Base-by-base conservation (phyloP, 495 filamentous ascomycete species). In the Hypoxylon fragiforme region DNA sequence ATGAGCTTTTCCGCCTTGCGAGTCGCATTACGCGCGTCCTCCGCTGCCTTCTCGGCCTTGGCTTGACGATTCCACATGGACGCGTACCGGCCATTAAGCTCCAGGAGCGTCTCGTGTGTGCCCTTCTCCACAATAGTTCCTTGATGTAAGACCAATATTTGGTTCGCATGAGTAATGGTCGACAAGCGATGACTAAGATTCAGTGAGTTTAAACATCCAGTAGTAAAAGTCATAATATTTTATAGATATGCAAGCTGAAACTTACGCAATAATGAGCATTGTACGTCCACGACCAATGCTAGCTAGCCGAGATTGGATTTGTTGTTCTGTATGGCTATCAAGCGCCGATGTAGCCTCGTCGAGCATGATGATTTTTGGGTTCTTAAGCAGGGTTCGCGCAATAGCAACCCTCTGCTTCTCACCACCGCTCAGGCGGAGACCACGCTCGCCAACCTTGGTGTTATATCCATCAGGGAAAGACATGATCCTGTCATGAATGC, bases 321-420 rank as follows among this genome's bases (percentile, higher is more conserved):
- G 86, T 68, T 96, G 90, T 68, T 98, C 94, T 2, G 94, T 98
- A 60, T 95, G 90, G 1, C 90, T 92, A 57, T 98, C 94, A 13
- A 98, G 78, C 2, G 94, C 94, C 24, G 94, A 95, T 0, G 94
- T 98, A 5, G 94, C 94, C 71, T 98, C 94, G 65, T 98, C 94
- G 12, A 98, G 75, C 65, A 98, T 87, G 68, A 98, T 97, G 57
- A 98, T 92, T 30, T 88, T 88, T 13, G 94, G 94, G 61, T 96
- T 87, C 71, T 98, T 98, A 44, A 98, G 77, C 49, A 98, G 96
- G 9, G 94, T 96, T 34, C 94, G 86, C 37, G 94, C 95, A 65
- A 98, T 98, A 7, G 94, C 94, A 32, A 97, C 90, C 22, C 94
- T 88, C 70, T 98, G 94, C 71, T 96, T 96, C 73, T 98, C 94